phyloP scores from a whole-genome alignment of 164 flowering plant genomes.

The Houttuynia cordata region DNA sequence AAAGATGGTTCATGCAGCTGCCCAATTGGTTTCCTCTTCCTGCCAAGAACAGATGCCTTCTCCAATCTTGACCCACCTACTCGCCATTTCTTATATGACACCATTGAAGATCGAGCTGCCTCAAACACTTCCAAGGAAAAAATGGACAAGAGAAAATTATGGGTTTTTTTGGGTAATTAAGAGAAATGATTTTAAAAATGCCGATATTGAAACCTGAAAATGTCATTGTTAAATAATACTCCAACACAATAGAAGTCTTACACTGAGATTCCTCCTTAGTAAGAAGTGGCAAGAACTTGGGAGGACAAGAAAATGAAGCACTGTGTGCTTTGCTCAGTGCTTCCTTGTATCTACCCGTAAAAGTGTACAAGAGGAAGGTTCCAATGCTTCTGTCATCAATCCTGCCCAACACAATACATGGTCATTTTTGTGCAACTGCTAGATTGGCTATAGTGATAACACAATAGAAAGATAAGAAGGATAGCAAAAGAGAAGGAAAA shows the following conservation, averaged over 20 bases:
- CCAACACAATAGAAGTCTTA: conserved; percentile 22
- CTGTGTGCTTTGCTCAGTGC: conserved; percentile 67
- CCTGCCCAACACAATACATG: conserved; percentile 26
- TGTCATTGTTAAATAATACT: not conserved
- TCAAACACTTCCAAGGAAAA: conserved; percentile 46
- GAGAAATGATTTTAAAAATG: too few species aligned
- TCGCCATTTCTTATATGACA: conserved; percentile 80
- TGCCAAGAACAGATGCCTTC: conserved; percentile 71
- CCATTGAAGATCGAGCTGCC: conserved; percentile 72
- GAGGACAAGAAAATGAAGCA: conserved; percentile 35
- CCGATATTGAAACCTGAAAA: not conserved
- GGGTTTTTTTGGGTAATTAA: too few species aligned
- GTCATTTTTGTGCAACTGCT: not conserved
- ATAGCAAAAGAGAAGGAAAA: too few species aligned
- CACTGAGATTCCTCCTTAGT: conserved; percentile 67
- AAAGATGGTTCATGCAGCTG: conserved; percentile 10
- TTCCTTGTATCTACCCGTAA: conserved; percentile 66
- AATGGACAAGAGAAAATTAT: not conserved
- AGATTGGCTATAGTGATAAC: not conserved
- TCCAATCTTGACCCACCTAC: conserved; percentile 78
- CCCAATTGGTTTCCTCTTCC: conserved; percentile 54
- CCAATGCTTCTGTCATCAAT: conserved; percentile 71
- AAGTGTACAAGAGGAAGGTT: conserved; percentile 59
- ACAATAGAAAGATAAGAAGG: not conserved
- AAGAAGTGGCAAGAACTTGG: conserved; percentile 45